phyloP scores from a whole-genome alignment of 129 eudicot species.

The Lonicera japonica region DNA sequence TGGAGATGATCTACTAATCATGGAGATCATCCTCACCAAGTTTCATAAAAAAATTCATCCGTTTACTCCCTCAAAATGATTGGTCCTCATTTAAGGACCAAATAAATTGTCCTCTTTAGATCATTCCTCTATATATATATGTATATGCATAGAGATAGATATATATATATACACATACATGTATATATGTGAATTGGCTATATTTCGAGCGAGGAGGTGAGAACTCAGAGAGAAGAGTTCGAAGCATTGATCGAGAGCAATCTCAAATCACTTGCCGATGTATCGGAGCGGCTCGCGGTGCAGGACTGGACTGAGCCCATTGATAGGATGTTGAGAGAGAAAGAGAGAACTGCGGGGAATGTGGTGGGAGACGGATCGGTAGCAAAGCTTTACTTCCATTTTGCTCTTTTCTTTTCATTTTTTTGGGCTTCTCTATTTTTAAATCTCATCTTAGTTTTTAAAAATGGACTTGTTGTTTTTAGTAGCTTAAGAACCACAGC shows the following conservation, averaged over 20 bases:
- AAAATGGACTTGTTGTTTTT: conserved; percentile 13
- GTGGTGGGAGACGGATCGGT: conserved; percentile 34
- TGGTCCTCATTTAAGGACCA: too few relatives aligned
- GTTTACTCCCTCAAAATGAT: too few relatives aligned
- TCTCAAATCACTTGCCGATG: conserved; percentile 62
- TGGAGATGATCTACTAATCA: too few relatives aligned
- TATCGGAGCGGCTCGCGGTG: conserved; percentile 63
- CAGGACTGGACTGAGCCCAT: conserved; percentile 73
- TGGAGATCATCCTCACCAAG: too few relatives aligned
- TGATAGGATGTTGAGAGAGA: conserved; percentile 31
- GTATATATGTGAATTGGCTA: neutral
- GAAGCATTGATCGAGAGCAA: conserved; percentile 72
- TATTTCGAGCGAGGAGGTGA: neutral
- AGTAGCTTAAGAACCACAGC: conserved; percentile 37
- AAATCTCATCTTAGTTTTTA: conserved; percentile 11
- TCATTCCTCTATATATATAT: too few relatives aligned
- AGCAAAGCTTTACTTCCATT: conserved; percentile 23
- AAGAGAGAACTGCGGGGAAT: neutral
- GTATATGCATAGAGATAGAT: neutral
- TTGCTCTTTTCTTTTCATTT: conserved; percentile 10
- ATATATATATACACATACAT: too few relatives aligned
- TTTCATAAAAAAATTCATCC: too few relatives aligned
- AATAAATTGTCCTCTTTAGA: too few relatives aligned
- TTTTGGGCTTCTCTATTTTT: conserved; percentile 20
- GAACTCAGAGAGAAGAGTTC: neutral